Percentiles rank a stretch among this genome's conserved stretches.
phyloP scores from a whole-genome alignment of 2,329 filamentous ascomycete species.

The Epichloe aotearoae region DNA sequence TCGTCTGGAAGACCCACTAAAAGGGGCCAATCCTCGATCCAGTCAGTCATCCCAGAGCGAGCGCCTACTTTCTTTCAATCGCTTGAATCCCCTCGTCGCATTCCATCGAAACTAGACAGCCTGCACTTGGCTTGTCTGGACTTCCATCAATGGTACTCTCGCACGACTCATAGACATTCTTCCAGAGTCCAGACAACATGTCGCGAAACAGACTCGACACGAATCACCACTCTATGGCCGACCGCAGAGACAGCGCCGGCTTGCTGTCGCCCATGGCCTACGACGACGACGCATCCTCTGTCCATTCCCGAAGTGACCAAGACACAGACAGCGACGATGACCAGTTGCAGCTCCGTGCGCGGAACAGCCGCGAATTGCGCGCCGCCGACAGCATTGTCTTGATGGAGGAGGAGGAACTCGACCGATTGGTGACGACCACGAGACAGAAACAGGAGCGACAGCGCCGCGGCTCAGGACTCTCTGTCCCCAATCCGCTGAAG shows the following conservation, averaged over 20 bases:
- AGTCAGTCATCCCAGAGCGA: too few relatives aligned
- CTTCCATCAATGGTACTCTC: not conserved
- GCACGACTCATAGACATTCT: not conserved
- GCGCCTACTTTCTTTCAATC: too few relatives aligned
- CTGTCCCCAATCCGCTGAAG: constrained; percentile 36
- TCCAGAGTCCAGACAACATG: constrained; percentile 7
- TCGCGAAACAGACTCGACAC: constrained; percentile 11
- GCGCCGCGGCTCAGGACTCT: constrained; percentile 34
- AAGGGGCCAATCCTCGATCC: too few relatives aligned
- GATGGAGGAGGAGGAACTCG: constrained; percentile 62
- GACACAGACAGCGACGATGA: constrained; percentile 69
- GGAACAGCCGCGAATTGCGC: constrained; percentile 56
- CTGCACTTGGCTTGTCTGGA: not conserved
- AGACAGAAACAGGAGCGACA: constrained; percentile 37
- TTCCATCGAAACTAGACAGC: not conserved
- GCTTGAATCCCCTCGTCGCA: too few relatives aligned
- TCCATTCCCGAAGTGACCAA: constrained; percentile 55
- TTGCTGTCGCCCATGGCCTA: constrained; percentile 51
- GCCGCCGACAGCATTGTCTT: constrained; percentile 58
- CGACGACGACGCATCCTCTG: constrained; percentile 55
- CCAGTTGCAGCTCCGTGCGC: constrained; percentile 48
- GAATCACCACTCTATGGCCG: constrained; percentile 9
- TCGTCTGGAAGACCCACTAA: too few relatives aligned
- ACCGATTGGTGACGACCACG: constrained; percentile 43
- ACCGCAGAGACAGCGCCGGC: constrained; percentile 22